Evolutionary conservation across 345 rosid genomes (phyloP).

Genomic region (Syzygium grande): DNA sequence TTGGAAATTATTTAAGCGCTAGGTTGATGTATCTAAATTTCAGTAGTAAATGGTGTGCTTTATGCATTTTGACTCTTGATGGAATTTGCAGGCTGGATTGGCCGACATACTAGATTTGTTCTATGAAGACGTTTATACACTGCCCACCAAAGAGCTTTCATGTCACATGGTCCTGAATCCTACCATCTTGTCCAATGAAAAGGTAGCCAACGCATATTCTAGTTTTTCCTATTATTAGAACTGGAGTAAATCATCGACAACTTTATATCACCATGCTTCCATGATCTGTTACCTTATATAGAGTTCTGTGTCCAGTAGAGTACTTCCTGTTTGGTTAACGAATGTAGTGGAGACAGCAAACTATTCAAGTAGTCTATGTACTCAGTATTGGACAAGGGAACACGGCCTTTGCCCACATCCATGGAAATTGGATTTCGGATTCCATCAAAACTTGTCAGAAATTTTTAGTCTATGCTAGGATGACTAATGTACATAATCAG

Average conservation of each 20-base stretch:
- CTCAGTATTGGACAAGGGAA: not conserved
- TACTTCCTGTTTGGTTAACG: not conserved
- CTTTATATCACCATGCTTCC: not conserved
- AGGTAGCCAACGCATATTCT: constrained; percentile 32
- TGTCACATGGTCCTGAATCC: constrained; percentile 32
- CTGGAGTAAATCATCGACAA: not conserved
- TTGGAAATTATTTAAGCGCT: not conserved
- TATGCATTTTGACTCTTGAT: not conserved
- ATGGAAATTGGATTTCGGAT: not conserved
- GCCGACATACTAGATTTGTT: constrained; percentile 73
- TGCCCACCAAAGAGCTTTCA: constrained; percentile 57
- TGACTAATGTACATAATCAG: not conserved
- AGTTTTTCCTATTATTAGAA: not conserved
- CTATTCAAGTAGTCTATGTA: not conserved
- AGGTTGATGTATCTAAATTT: not conserved
- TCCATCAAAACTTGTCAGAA: not conserved
- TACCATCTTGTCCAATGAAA: constrained; percentile 37
- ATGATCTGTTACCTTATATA: not conserved
- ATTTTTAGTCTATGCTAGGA: not conserved
- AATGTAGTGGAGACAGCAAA: not conserved
- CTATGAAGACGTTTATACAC: constrained; percentile 76
- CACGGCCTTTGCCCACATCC: not conserved
- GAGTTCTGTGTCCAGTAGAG: not conserved
- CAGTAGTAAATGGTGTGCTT: not conserved
- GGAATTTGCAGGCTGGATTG: constrained; percentile 57